Conservation (phyloP, 768 basidiomycete genomes). For the Filobasidium wieringae region DNA sequence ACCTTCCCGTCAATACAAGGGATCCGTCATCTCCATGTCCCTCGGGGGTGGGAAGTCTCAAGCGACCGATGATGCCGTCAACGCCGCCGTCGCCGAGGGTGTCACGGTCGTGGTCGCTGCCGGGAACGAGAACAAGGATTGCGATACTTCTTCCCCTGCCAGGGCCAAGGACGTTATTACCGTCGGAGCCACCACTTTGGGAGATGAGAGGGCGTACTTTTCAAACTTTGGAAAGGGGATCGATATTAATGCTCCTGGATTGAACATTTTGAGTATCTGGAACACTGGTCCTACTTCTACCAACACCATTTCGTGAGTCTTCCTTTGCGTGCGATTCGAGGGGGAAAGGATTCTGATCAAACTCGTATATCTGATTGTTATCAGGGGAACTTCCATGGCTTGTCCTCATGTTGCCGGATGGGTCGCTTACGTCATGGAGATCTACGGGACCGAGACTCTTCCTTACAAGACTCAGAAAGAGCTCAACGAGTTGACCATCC, state of each 20-base stretch:
- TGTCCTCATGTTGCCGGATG: slow-evolving; percentile 74
- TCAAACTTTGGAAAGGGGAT: slow-evolving; percentile 86
- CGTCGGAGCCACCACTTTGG: slow-evolving; percentile 62
- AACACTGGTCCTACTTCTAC: slow-evolving; percentile 52
- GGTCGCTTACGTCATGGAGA: slow-evolving; percentile 79
- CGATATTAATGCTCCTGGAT: slow-evolving; percentile 79
- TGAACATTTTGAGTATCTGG: slow-evolving; percentile 84
- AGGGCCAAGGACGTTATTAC: slow-evolving; percentile 79
- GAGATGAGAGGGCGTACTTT: slow-evolving; percentile 47
- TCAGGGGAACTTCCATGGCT: slow-evolving; percentile 54
- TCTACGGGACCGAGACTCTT: slow-evolving; percentile 54
- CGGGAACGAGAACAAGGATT: slow-evolving; percentile 72
- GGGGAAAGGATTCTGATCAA: not conserved
- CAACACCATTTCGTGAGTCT: slow-evolving; percentile 50
- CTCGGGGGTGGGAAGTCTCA: slow-evolving; percentile 88
- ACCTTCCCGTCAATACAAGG: slow-evolving; percentile 62
- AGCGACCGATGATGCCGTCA: slow-evolving; percentile 71
- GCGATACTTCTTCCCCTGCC: slow-evolving; percentile 87
- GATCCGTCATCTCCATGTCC: slow-evolving; percentile 70
- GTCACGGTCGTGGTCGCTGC: slow-evolving; percentile 96
- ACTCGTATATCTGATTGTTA: too few species aligned
- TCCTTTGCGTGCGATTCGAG: not conserved
- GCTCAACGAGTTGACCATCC: slow-evolving; percentile 1
- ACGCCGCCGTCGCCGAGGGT: slow-evolving; percentile 68
- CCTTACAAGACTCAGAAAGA: slow-evolving; percentile 1